Evolutionary conservation across 2,329 filamentous ascomycete species (phyloP), one percentile per base, ranked within the genome.

Genomic region (Ophiosphaerella herpotricha): DNA sequence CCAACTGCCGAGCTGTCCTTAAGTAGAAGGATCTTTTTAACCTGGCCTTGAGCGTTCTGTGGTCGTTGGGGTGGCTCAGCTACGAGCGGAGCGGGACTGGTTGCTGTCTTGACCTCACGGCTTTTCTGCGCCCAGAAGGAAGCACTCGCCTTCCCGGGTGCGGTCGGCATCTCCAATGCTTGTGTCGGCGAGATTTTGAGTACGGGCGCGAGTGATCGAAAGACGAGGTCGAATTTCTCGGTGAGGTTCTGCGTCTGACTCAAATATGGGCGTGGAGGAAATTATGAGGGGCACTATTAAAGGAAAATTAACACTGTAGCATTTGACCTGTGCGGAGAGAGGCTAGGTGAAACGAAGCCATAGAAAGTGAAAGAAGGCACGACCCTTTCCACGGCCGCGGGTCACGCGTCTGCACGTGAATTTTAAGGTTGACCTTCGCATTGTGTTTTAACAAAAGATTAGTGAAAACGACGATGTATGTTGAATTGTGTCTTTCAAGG

Each of bases 61-160:
- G 11, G 26, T 42, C 23, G 11, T 14, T 43, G 39, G 1, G 31
- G 5, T 23, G 39, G 36, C 11, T 52, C 47, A 18, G 34, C 16
- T 18, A 38, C 33, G n/a, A 11, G 26, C 13, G 48, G 31, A 4
- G 35, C 21, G 2, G 46, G 18, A 2, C 40, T 24, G 2, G 18
- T 36, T 5, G 48, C 13, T 13, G 51, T 26, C 38, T 46, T 44
- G 31, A 44, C 26, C 26, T 37, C 35, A 11, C 36, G 29, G 4
- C 29, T 29, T 34, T 46, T 45, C 37, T 46, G 42, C 24, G 48
- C 41, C 47, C 47, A 50, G 24, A 50, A 12, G 2, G 42, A 45
- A 16, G 47, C 16, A 14, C 7, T 26, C 8, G 31, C 3, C 7
- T 7, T 12, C 21, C 37, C 23, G 32, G 29, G 26, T n/a, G 14